phyloP scores from a whole-genome alignment of 1,284 basidiomycete species.

The Cerrena zonata region DNA sequence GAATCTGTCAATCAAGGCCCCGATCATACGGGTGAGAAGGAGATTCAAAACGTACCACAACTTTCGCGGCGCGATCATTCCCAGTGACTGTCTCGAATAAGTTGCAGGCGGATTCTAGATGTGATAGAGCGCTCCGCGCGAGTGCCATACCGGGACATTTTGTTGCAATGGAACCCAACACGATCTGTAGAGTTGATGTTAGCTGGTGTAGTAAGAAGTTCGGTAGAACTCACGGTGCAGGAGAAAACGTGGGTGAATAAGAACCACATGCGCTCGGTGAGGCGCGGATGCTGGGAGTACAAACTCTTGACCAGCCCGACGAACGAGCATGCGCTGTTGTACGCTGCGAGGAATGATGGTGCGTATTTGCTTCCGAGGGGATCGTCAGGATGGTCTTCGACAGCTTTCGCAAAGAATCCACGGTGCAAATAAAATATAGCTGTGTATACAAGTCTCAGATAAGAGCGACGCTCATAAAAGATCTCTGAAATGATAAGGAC shows the following conservation, averaged over 20 bases:
- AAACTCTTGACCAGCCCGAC: conserved; percentile 58
- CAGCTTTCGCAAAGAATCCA: conserved; percentile 64
- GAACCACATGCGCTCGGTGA: conserved; percentile 69
- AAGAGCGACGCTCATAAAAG: too few relatives aligned
- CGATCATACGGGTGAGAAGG: neutral
- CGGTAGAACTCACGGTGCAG: conserved; percentile 48
- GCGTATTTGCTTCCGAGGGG: conserved; percentile 65
- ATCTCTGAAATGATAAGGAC: too few relatives aligned
- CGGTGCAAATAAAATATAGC: conserved; percentile 69
- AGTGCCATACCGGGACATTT: conserved; percentile 55
- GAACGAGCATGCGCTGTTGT: conserved; percentile 62
- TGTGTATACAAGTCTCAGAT: too few relatives aligned
- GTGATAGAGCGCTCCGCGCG: conserved; percentile 55
- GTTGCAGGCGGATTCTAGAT: conserved; percentile 55
- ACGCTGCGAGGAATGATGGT: conserved; percentile 61
- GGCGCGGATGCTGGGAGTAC: conserved; percentile 56
- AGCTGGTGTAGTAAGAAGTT: conserved; percentile 3
- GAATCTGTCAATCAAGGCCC: neutral
- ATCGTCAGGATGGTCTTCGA: conserved; percentile 56
- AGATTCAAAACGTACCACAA: conserved; percentile 57
- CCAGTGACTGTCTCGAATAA: conserved; percentile 51
- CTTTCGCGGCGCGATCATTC: conserved; percentile 48
- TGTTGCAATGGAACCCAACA: conserved; percentile 60
- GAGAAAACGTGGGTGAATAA: conserved; percentile 70
- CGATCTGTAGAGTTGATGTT: conserved; percentile 44